Evolutionary conservation across 495 filamentous ascomycete genomes (phyloP).

Genomic region (Tuber microsphaerosporum): DNA sequence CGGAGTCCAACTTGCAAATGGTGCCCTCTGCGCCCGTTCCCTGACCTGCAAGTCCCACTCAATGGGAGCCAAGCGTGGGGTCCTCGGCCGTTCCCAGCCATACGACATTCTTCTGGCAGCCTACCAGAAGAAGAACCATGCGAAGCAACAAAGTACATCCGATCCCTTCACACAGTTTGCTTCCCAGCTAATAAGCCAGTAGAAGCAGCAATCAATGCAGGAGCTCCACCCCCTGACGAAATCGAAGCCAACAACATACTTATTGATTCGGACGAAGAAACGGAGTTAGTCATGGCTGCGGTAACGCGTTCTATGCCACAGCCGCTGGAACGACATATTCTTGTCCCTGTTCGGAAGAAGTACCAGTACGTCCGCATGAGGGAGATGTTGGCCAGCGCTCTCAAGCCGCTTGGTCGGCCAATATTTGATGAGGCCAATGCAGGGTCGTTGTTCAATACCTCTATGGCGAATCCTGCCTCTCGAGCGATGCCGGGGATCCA

Average conservation of each 20-base stretch:
- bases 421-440: constrained; percentile 9
- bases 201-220: constrained; percentile 90
- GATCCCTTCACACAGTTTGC: constrained; percentile 32
- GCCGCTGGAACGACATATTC: constrained; percentile 61
- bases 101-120: constrained; percentile 90
- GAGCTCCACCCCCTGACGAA: constrained; percentile 84
- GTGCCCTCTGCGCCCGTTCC: constrained; percentile 75
- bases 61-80: constrained; percentile 90
- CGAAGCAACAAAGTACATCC: constrained; percentile 76
- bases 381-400: constrained; percentile 75
- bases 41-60: constrained; percentile 94
- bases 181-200: constrained; percentile 39
- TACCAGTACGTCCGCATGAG: constrained; percentile 81
- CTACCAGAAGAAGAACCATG: constrained; percentile 99
- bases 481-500: background rate
- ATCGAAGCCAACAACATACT: constrained; percentile 62
- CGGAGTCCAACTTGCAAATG: constrained; percentile 70
- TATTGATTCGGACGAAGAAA: constrained; percentile 90
- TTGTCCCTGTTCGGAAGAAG: constrained; percentile 60
- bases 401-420: constrained; percentile 42
- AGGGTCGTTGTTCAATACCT: constrained; percentile 14
- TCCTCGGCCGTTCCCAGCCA: constrained; percentile 80
- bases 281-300: constrained; percentile 75
- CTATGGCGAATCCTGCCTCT: background rate
- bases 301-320: constrained; percentile 66